These are phyloP conservation scores for Alisma plantagoaquatica DNA, from an alignment of 106 monocot species.

Conservation along the genomic window DNA sequence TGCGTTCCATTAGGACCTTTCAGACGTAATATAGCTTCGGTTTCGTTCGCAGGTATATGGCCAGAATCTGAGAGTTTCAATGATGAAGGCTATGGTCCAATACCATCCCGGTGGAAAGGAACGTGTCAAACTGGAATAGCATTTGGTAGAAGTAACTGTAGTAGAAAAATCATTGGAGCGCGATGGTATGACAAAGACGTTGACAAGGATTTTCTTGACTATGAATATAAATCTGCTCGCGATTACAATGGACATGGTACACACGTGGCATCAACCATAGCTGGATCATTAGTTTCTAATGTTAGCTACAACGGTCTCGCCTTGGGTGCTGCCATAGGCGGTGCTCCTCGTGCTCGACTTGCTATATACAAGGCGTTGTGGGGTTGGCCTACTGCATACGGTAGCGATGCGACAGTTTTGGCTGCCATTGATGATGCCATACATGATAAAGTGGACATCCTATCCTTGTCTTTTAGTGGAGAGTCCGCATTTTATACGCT, in stretches of 20 bases:
- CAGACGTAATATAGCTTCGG: no score
- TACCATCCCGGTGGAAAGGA: no score
- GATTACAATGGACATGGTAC: slow-evolving; percentile 3
- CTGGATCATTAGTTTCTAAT: neutral
- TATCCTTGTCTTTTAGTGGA: slow-evolving; percentile 6
- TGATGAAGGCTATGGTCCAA: slow-evolving; percentile 24
- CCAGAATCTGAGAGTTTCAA: slow-evolving; percentile 45
- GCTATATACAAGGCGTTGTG: slow-evolving; percentile 5
- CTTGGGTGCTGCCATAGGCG: neutral
- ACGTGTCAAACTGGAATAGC: slow-evolving; percentile 1
- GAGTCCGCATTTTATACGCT: no score
- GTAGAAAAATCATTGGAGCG: slow-evolving; percentile 11
- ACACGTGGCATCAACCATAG: slow-evolving; percentile 2
- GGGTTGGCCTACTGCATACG: neutral
- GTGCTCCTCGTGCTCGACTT: slow-evolving; percentile 6
- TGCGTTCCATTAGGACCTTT: no score
- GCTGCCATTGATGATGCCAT: slow-evolving; percentile 7
- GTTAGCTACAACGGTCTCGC: neutral
- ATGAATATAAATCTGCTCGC: neutral
- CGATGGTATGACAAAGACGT: neutral
- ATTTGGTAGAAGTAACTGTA: slow-evolving; percentile 8
- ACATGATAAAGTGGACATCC: slow-evolving; percentile 4
- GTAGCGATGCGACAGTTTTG: neutral
- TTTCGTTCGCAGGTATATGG: slow-evolving; percentile 53
- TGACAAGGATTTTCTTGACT: neutral